Conservation (phyloP, 805 yeast species). For the Monosporozyma siamensis region DNA sequence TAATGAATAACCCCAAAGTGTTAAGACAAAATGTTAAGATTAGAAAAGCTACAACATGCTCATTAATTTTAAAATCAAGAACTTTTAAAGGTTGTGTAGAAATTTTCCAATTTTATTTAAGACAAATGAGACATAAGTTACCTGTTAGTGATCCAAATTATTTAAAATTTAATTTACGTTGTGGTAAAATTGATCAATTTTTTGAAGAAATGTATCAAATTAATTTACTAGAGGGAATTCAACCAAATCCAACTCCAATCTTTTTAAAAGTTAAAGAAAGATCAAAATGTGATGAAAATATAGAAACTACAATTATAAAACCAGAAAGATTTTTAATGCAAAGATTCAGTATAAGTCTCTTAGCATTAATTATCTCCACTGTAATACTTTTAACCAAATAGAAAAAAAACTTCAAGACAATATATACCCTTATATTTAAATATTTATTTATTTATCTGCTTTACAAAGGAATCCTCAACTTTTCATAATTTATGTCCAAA, state of each 20-base stretch:
- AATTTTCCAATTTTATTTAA: constrained; percentile 67
- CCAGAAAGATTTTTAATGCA: background rate
- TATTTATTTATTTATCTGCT: too few relatives aligned
- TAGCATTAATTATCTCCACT: background rate
- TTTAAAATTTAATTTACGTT: constrained; percentile 68
- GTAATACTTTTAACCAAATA: too few relatives aligned
- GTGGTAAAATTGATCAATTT: constrained; percentile 84
- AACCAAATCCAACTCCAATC: constrained; percentile 31
- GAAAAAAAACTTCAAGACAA: too few relatives aligned
- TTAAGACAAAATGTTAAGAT: constrained; percentile 71
- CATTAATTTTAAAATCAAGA: constrained; percentile 62
- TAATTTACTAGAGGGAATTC: constrained; percentile 48
- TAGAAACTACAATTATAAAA: constrained; percentile 3
- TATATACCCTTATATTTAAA: background rate
- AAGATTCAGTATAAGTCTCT: background rate
- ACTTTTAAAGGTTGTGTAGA: constrained; percentile 65
- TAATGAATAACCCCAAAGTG: constrained; percentile 71
- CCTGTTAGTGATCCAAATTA: constrained; percentile 80
- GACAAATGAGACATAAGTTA: constrained; percentile 69
- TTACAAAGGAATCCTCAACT: too few relatives aligned
- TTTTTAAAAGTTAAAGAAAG: constrained; percentile 37
- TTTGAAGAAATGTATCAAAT: constrained; percentile 68
- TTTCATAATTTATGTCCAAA: background rate
- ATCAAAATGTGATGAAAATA: constrained; percentile 32
- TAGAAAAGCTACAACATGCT: constrained; percentile 79